These are phyloP conservation scores for Oxytropis ochrocephala DNA, from an alignment of 306 rosid species.

Conservation along the genomic window DNA sequence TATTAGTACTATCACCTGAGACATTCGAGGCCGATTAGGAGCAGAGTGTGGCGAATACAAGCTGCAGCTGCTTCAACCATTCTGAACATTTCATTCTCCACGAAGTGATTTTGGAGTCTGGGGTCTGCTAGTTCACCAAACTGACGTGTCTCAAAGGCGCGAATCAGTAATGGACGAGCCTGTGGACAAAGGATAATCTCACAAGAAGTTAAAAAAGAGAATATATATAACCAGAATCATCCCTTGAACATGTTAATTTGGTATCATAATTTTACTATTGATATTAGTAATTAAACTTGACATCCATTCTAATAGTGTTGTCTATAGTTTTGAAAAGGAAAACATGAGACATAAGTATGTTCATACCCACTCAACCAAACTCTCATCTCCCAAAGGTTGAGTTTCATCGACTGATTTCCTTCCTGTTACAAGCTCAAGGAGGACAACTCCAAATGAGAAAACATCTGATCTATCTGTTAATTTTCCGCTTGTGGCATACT, in stretches of 20 bases:
- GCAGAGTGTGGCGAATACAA: slow-evolving; percentile 93
- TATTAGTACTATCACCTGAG: slow-evolving; percentile 52
- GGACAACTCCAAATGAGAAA: slow-evolving; percentile 93
- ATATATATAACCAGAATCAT: not conserved
- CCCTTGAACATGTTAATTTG: not conserved
- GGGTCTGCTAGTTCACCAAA: slow-evolving; percentile 52
- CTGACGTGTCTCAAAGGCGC: slow-evolving; percentile 62
- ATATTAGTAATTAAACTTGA: not conserved
- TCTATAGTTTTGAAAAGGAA: not conserved
- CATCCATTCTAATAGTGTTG: not conserved
- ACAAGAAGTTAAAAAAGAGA: not conserved
- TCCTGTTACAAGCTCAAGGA: slow-evolving; percentile 88
- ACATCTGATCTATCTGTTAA: slow-evolving; percentile 94
- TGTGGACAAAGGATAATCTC: slow-evolving; percentile 27
- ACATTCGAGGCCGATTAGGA: slow-evolving; percentile 83
- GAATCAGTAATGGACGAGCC: slow-evolving; percentile 82
- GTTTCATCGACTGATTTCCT: slow-evolving; percentile 70
- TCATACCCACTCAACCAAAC: slow-evolving; percentile 94
- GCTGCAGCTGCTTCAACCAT: slow-evolving; percentile 96
- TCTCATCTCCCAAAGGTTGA: slow-evolving; percentile 88
- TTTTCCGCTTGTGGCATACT: slow-evolving; percentile 95
- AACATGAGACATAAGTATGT: not conserved
- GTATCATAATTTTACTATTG: not conserved
- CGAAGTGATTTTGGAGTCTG: slow-evolving; percentile 55
- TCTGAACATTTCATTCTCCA: slow-evolving; percentile 73